Evolutionary conservation across 208 protist species (phyloP).

Genomic region (Leishmania turanica): DNA sequence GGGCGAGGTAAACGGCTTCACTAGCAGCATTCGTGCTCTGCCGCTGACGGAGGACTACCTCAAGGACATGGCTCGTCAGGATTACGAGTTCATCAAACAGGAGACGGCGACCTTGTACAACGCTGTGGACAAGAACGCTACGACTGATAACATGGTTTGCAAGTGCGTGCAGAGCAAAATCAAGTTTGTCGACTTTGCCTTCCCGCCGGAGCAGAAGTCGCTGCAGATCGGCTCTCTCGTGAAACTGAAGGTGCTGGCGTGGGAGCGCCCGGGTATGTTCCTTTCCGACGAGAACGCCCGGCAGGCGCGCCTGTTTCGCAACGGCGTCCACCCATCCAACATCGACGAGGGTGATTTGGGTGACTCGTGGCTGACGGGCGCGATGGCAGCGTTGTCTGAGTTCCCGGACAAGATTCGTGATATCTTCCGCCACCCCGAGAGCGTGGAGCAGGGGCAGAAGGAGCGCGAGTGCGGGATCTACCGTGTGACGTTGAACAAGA

Average conservation of each 20-base stretch:
- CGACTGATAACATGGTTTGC: slow-evolving; percentile 58
- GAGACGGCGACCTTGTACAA: slow-evolving; percentile 60
- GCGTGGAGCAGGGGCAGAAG: slow-evolving; percentile 48
- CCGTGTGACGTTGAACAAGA: slow-evolving; percentile 85
- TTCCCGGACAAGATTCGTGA: slow-evolving; percentile 65
- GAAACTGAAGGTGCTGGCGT: slow-evolving; percentile 74
- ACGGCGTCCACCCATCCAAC: slow-evolving; percentile 73
- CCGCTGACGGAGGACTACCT: slow-evolving; percentile 69
- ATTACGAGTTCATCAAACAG: slow-evolving; percentile 50
- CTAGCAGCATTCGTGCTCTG: slow-evolving; percentile 67
- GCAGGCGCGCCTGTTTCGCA: slow-evolving; percentile 76
- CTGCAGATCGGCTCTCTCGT: slow-evolving; percentile 63
- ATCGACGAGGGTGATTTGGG: slow-evolving; percentile 82
- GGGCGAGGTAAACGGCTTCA: slow-evolving; percentile 56
- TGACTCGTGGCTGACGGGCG: slow-evolving; percentile 81
- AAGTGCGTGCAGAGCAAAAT: slow-evolving; percentile 60
- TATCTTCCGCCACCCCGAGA: slow-evolving; percentile 75
- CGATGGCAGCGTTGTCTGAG: slow-evolving; percentile 68
- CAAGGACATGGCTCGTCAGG: slow-evolving; percentile 60
- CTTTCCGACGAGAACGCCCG: slow-evolving; percentile 70
- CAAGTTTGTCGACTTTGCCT: slow-evolving; percentile 80
- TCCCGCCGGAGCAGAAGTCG: slow-evolving; percentile 75
- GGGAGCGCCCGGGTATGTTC: slow-evolving; percentile 81
- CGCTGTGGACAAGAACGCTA: slow-evolving; percentile 39
- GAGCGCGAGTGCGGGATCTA: slow-evolving; percentile 67